phyloP scores from a whole-genome alignment of 1,284 basidiomycete species.

The Sanghuangporus baumii region DNA sequence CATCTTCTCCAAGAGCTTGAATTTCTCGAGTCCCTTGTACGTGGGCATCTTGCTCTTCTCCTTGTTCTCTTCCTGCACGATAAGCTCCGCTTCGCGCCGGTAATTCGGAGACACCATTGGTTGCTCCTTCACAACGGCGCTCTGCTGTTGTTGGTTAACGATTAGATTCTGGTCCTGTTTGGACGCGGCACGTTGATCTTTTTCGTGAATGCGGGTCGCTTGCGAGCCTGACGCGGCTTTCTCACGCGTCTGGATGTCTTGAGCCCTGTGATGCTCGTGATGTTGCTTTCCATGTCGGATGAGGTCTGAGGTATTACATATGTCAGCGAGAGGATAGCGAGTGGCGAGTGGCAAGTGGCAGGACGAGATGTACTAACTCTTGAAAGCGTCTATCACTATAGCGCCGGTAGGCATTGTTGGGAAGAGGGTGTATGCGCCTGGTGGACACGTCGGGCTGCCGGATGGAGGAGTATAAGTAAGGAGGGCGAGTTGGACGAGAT shows the following conservation, averaged over 20 bases:
- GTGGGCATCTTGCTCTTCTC: constrained; percentile 73
- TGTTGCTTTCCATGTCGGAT: constrained; percentile 82
- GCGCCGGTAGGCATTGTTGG: constrained; percentile 34
- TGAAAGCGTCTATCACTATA: constrained; percentile 65
- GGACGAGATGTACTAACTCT: constrained; percentile 52
- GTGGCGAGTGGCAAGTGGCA: constrained; percentile 9
- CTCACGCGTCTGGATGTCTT: constrained; percentile 12
- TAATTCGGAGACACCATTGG: constrained; percentile 32
- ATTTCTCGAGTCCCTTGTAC: constrained; percentile 84
- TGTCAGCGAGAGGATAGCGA: constrained; percentile 8
- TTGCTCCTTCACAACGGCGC: constrained; percentile 13
- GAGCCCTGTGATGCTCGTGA: constrained; percentile 29
- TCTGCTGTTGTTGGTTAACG: constrained; percentile 22
- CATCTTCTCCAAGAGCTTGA: constrained; percentile 85
- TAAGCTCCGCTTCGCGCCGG: constrained; percentile 62
- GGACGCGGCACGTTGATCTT: constrained; percentile 19
- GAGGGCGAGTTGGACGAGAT: not conserved
- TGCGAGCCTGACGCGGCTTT: constrained; percentile 15
- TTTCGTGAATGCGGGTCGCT: constrained; percentile 10
- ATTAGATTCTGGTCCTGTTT: constrained; percentile 23
- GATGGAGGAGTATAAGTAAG: not conserved
- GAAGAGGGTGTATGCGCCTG: not conserved
- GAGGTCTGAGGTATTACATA: constrained; percentile 54
- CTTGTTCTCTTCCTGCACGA: constrained; percentile 75
- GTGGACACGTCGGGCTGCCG: not conserved